phyloP scores from a whole-genome alignment of 1,284 basidiomycete genomes.

The Irpex lacteus region DNA sequence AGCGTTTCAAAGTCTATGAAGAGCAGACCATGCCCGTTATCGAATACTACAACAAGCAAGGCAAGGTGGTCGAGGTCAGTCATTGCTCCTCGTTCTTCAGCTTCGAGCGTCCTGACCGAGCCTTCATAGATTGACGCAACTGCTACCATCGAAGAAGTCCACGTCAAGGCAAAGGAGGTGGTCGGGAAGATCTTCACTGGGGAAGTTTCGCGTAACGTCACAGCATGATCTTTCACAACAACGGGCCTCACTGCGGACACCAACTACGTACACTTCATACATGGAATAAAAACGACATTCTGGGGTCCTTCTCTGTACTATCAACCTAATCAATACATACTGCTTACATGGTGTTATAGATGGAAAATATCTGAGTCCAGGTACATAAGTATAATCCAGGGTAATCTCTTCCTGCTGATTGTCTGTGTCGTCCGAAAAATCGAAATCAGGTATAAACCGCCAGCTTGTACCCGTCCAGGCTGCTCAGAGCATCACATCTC shows the following conservation, averaged over 20 bases:
- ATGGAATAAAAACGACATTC: neutral
- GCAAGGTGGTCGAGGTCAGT: constrained; percentile 80
- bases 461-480: constrained; percentile 35
- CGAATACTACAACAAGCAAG: constrained; percentile 70
- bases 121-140: constrained; percentile 72
- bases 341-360: neutral
- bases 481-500: constrained; percentile 39
- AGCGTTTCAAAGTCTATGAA: constrained; percentile 94
- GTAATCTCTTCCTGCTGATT: neutral
- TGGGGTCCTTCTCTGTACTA: neutral
- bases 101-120: neutral
- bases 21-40: constrained; percentile 97
- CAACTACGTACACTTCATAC: neutral
- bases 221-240: constrained; percentile 15
- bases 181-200: constrained; percentile 42
- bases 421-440: neutral
- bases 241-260: neutral
- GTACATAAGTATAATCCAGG: neutral
- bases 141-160: constrained; percentile 71
- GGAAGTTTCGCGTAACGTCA: constrained; percentile 24
- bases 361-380: neutral
- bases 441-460: constrained; percentile 35
- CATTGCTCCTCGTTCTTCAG: no score
- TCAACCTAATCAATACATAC: neutral
- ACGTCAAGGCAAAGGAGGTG: constrained; percentile 56